Evolutionary conservation across 148 eudicot genomes (phyloP).

Genomic region (Cornus florida): DNA sequence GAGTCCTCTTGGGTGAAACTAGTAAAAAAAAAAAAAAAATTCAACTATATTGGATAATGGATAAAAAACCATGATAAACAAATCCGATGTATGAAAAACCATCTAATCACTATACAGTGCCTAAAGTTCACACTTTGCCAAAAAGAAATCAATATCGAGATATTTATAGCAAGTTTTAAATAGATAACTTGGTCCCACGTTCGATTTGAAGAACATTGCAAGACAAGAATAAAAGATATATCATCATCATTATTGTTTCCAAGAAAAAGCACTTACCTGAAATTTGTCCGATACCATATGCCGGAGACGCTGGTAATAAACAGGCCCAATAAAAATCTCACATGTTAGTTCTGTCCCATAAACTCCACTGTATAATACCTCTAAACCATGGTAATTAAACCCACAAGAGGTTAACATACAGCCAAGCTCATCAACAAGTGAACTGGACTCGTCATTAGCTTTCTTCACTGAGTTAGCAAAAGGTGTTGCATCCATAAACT

Average conservation of each 20-base stretch:
- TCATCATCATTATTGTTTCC: not conserved
- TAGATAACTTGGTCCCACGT: not conserved
- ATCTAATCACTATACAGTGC: too few species aligned
- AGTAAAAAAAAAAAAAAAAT: too few species aligned
- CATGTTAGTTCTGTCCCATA: constrained; percentile 84
- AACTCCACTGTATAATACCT: constrained; percentile 85
- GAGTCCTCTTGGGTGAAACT: too few species aligned
- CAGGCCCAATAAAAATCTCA: constrained; percentile 95
- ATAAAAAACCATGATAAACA: too few species aligned
- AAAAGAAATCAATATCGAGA: too few species aligned
- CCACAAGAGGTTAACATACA: constrained; percentile 60
- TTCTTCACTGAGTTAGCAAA: constrained; percentile 52
- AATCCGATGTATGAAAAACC: too few species aligned
- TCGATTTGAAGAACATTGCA: not conserved
- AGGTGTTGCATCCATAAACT: constrained; percentile 85
- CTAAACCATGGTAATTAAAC: constrained; percentile 72
- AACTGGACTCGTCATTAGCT: constrained; percentile 31
- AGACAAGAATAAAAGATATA: not conserved
- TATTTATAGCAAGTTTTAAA: too few species aligned
- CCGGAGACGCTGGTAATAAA: constrained; percentile 87
- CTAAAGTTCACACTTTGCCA: not conserved
- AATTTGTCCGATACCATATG: constrained; percentile 98
- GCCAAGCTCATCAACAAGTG: constrained; percentile 82
- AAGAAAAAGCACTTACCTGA: constrained; percentile 51
- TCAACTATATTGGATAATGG: too few species aligned